A percentile compares a stretch with the other conserved stretches of the same genome.
Evolutionary conservation across 805 yeast species (phyloP).

Genomic region (Metschnikowia vanudenii): DNA sequence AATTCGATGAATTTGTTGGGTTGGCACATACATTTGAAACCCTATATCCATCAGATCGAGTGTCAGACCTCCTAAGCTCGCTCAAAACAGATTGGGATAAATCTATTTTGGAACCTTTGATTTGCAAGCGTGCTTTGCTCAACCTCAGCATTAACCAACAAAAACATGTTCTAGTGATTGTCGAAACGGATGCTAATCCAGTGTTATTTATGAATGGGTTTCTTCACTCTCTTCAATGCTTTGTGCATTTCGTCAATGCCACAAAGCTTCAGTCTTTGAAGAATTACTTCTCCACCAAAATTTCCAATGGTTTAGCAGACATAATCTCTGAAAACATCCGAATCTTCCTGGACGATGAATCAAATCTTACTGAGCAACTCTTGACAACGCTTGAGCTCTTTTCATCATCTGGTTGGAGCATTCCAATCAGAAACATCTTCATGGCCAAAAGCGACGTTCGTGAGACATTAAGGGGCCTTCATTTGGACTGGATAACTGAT

Average conservation of each 20-base stretch:
- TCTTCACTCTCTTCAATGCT: slow-evolving; percentile 26
- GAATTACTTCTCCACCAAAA: slow-evolving; percentile 26
- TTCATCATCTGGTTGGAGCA: slow-evolving; percentile 25
- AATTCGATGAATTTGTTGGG: slow-evolving; percentile 3
- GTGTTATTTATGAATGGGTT: slow-evolving; percentile 10
- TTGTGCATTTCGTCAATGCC: slow-evolving; percentile 32
- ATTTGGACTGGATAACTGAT: slow-evolving; percentile 33
- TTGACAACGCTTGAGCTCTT: slow-evolving; percentile 20
- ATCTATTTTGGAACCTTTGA: slow-evolving; percentile 14
- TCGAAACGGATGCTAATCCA: background rate
- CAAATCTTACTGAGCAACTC: slow-evolving; percentile 21
- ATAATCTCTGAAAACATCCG: slow-evolving; percentile 32
- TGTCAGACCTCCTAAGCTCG: slow-evolving; percentile 7
- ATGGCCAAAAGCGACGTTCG: slow-evolving; percentile 19
- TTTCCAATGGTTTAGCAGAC: slow-evolving; percentile 30
- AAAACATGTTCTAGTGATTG: background rate
- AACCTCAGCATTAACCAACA: slow-evolving; percentile 6
- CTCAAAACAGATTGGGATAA: slow-evolving; percentile 15
- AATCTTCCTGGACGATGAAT: slow-evolving; percentile 19
- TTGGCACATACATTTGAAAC: slow-evolving; percentile 9
- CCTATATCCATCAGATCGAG: slow-evolving; percentile 12
- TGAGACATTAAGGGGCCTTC: slow-evolving; percentile 27
- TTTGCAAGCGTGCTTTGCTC: slow-evolving; percentile 9
- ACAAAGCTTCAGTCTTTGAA: slow-evolving; percentile 24
- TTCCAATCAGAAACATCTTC: slow-evolving; percentile 22